These are phyloP conservation scores for Skeletonema menzelii DNA, from an alignment of 108 stramenopile species.

Conservation along the genomic window DNA sequence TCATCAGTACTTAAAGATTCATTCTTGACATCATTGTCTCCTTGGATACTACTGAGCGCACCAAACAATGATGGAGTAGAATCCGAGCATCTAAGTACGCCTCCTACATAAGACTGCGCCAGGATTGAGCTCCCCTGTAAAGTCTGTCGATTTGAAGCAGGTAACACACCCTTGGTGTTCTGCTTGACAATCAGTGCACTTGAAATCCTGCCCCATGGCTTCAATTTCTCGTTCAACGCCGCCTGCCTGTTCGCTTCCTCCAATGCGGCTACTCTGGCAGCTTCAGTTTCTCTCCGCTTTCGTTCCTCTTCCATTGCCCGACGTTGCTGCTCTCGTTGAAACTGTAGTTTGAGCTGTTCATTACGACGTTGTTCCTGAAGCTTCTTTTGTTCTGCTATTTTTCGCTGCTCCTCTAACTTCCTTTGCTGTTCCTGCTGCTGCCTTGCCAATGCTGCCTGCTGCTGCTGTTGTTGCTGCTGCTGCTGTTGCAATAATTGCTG, in stretches of 20 bases:
- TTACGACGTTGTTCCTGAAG: slow-evolving; percentile 36
- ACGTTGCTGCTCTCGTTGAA: slow-evolving; percentile 24
- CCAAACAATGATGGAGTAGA: slow-evolving; percentile 19
- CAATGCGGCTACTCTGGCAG: slow-evolving; percentile 5
- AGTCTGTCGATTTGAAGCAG: neutral
- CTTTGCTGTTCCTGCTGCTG: slow-evolving; percentile 19
- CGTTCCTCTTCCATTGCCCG: slow-evolving; percentile 30
- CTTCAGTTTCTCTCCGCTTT: slow-evolving; percentile 29
- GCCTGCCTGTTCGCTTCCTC: slow-evolving; percentile 30
- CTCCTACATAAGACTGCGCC: slow-evolving; percentile 19
- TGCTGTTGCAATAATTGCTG: slow-evolving; percentile 31
- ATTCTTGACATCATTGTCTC: neutral
- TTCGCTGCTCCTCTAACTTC: slow-evolving; percentile 21
- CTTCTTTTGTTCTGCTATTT: slow-evolving; percentile 24
- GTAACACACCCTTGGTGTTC: slow-evolving; percentile 11
- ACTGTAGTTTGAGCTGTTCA: slow-evolving; percentile 22
- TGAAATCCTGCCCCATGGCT: slow-evolving; percentile 41
- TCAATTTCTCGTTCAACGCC: slow-evolving; percentile 24
- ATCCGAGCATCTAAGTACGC: slow-evolving; percentile 22
- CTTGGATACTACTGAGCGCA: slow-evolving; percentile 3
- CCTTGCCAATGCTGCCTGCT: neutral
- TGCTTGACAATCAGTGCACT: slow-evolving; percentile 35
- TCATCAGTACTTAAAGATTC: neutral
- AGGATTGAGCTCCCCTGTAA: neutral
- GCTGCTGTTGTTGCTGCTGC: slow-evolving; percentile 18